A percentile compares a stretch with the other conserved stretches of the same genome.
Evolutionary conservation across 2,329 filamentous ascomycete genomes (phyloP).

Genomic region (Penicillium sp.): DNA sequence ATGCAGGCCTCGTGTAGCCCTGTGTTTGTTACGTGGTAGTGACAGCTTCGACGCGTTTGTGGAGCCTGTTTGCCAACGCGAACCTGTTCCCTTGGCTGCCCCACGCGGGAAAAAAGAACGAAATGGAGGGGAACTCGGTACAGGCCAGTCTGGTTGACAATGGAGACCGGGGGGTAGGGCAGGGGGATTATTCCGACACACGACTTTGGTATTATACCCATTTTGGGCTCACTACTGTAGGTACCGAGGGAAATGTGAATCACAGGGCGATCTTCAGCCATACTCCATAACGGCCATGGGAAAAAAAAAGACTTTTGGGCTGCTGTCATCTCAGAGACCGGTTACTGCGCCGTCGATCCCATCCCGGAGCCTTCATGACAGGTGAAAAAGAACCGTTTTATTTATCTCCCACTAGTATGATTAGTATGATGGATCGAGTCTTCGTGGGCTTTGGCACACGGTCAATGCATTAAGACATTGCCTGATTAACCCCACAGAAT

Average conservation of each 20-base stretch:
- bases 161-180: not conserved
- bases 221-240: not conserved
- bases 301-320: constrained; percentile 12
- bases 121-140: constrained; percentile 4
- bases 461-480: constrained; percentile 26
- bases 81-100: constrained; percentile 16
- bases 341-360: constrained; percentile 33
- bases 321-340: constrained; percentile 26
- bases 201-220: not conserved
- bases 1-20: constrained; percentile 16
- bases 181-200: not conserved
- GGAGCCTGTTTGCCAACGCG: constrained; percentile 20
- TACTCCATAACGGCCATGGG: not conserved
- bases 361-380: constrained; percentile 17
- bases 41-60: constrained; percentile 23
- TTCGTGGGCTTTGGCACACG: constrained; percentile 21
- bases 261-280: not conserved
- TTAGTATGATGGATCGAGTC: constrained; percentile 22
- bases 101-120: constrained; percentile 22
- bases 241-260: constrained; percentile 6
- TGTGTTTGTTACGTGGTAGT: constrained; percentile 8
- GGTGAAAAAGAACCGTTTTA: constrained; percentile 7
- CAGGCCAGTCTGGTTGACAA: constrained; percentile 6
- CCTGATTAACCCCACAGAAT: constrained; percentile 16
- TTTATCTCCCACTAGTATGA: not conserved